Evolutionary conservation across 2,329 filamentous ascomycete species (phyloP).

Genomic region (Ophiostoma himal-ulmi): DNA sequence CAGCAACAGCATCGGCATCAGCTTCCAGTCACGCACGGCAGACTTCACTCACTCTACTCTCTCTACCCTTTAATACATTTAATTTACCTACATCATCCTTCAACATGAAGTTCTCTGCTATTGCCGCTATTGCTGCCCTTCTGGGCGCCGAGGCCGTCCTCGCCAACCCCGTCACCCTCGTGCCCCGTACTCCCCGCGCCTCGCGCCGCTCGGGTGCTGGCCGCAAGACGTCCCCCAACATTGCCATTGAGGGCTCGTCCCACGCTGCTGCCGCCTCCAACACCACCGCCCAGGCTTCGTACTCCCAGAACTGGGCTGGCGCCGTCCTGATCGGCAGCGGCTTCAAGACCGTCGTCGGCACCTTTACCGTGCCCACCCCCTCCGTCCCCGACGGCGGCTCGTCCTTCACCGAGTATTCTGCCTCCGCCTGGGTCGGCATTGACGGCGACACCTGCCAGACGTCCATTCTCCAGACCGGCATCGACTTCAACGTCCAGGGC

Average conservation of each 20-base stretch:
- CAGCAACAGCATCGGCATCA: background rate
- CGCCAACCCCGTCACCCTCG: constrained; percentile 42
- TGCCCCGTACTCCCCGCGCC: constrained; percentile 36
- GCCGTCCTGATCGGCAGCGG: constrained; percentile 23
- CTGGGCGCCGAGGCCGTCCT: constrained; percentile 37
- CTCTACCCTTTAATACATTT: background rate
- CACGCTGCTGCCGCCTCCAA: constrained; percentile 30
- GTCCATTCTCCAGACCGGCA: constrained; percentile 31
- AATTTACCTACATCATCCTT: background rate
- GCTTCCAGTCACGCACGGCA: background rate
- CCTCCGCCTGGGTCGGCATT: constrained; percentile 32
- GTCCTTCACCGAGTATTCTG: constrained; percentile 28
- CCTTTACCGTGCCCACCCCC: constrained; percentile 30
- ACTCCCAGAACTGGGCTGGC: constrained; percentile 41
- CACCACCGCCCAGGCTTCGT: constrained; percentile 19
- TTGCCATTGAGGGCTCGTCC: constrained; percentile 16
- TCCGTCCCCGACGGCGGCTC: constrained; percentile 24
- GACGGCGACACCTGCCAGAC: constrained; percentile 31
- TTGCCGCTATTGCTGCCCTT: constrained; percentile 30
- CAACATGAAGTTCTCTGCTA: constrained; percentile 46
- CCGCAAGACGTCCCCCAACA: constrained; percentile 20
- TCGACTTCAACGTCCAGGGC: constrained; percentile 27
- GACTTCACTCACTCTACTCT: background rate
- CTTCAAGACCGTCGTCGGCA: constrained; percentile 27
- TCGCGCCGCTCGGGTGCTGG: constrained; percentile 28